Percentiles rank a stretch among this genome's conserved stretches.
phyloP scores from a whole-genome alignment of 179 eudicot species.

The Actinidia chinensis region DNA sequence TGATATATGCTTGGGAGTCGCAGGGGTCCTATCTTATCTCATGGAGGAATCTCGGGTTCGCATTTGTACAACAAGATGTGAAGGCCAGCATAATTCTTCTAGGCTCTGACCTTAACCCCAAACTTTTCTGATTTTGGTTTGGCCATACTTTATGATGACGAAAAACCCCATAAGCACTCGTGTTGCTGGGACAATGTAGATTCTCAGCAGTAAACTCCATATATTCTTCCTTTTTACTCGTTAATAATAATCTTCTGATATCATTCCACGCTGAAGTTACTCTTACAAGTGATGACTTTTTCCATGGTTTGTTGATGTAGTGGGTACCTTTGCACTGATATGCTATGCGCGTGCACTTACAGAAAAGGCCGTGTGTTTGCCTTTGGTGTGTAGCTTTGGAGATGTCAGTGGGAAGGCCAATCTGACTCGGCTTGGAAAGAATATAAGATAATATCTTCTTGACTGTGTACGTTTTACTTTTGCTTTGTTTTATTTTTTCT shows the following conservation, averaged over 20 bases:
- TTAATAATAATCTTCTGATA: not conserved
- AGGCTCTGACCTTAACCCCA: slow-evolving; percentile 71
- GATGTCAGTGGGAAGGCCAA: slow-evolving; percentile 67
- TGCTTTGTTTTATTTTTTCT: not conserved
- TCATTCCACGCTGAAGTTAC: not conserved
- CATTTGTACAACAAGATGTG: slow-evolving; percentile 84
- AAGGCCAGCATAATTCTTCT: slow-evolving; percentile 89
- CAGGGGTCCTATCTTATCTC: slow-evolving; percentile 76
- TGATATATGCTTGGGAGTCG: slow-evolving; percentile 81
- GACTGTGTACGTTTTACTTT: slow-evolving; percentile 60
- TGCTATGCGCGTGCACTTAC: slow-evolving; percentile 87
- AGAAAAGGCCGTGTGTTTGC: slow-evolving; percentile 82
- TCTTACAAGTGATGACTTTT: not conserved
- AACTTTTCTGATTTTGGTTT: slow-evolving; percentile 90
- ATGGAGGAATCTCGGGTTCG: slow-evolving; percentile 72
- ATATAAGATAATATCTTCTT: slow-evolving; percentile 68
- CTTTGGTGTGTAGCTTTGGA: slow-evolving; percentile 73
- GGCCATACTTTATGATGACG: slow-evolving; percentile 86
- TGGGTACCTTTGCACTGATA: slow-evolving; percentile 88
- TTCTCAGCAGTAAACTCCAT: not conserved
- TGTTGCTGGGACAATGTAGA: slow-evolving; percentile 91
- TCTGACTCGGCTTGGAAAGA: slow-evolving; percentile 48
- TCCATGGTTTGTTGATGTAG: slow-evolving; percentile 30
- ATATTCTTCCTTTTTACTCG: not conserved
- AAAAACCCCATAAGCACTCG: slow-evolving; percentile 79